phyloP scores from a whole-genome alignment of 805 yeast genomes.

The Geotrichum ghanense region DNA sequence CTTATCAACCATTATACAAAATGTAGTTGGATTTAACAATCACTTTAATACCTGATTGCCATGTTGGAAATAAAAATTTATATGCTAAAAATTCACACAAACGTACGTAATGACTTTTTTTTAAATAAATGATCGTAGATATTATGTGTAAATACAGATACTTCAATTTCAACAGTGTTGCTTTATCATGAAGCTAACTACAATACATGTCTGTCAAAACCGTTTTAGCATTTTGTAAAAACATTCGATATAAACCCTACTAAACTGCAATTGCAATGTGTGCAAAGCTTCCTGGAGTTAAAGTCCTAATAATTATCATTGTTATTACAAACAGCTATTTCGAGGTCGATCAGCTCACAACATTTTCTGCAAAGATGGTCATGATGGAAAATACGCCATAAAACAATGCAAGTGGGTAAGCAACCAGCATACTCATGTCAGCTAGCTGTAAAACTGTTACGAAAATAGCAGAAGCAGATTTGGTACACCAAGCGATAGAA shows the following conservation, averaged over 20 bases:
- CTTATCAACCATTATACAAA: no score
- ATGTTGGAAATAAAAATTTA: no score
- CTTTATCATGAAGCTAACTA: conserved; percentile 59
- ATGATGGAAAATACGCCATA: conserved; percentile 90
- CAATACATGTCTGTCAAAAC: not conserved
- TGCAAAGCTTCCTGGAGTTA: not conserved
- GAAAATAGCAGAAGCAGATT: conserved; percentile 86
- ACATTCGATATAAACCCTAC: not conserved
- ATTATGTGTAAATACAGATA: no score
- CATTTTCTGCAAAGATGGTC: conserved; percentile 66
- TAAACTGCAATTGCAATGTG: not conserved
- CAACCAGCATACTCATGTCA: conserved; percentile 81
- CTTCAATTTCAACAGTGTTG: no score
- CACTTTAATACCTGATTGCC: no score
- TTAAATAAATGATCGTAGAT: no score
- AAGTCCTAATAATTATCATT: not conserved
- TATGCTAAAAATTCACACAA: no score
- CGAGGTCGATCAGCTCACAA: conserved; percentile 4
- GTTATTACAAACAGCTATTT: not conserved
- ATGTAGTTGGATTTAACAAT: no score
- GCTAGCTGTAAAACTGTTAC: conserved; percentile 72
- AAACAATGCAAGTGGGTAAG: conserved; percentile 85
- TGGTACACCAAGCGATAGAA: conserved; percentile 82
- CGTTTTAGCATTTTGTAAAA: not conserved
- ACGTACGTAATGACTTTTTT: no score